phyloP scores from a whole-genome alignment of 805 yeast genomes.

The Candida endomychidarum region DNA sequence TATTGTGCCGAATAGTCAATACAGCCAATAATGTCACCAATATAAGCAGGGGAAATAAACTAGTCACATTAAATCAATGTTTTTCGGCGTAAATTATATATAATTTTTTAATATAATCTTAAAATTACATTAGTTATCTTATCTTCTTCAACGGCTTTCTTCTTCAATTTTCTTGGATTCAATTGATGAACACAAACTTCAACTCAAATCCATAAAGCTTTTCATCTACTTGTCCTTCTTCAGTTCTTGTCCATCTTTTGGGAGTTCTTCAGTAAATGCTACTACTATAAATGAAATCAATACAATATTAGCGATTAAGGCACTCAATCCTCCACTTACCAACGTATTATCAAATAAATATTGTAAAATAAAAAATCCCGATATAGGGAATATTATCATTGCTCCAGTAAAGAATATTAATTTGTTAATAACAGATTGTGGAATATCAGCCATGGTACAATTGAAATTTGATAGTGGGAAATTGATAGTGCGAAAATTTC shows the following conservation, averaged over 20 bases:
- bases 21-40: too few relatives aligned
- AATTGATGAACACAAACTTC: background rate
- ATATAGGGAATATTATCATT: slow-evolving; percentile 69
- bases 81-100: too few relatives aligned
- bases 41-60: too few relatives aligned
- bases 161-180: too few relatives aligned
- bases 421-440: slow-evolving; percentile 60
- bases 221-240: slow-evolving; percentile 7
- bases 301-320: slow-evolving; percentile 71
- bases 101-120: too few relatives aligned
- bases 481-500: slow-evolving; percentile 3
- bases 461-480: background rate
- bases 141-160: too few relatives aligned
- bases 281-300: slow-evolving; percentile 69
- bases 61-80: too few relatives aligned
- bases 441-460: slow-evolving; percentile 38
- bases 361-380: slow-evolving; percentile 59
- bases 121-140: too few relatives aligned
- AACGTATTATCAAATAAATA: slow-evolving; percentile 52
- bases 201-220: too few relatives aligned
- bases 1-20: too few relatives aligned
- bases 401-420: slow-evolving; percentile 72
- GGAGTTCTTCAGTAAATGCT: slow-evolving; percentile 68
- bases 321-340: slow-evolving; percentile 79
- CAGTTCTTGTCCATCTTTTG: slow-evolving; percentile 22